These are phyloP conservation scores for Lactuca sativa DNA, from an alignment of 129 eudicot genomes.

Conservation along the genomic window DNA sequence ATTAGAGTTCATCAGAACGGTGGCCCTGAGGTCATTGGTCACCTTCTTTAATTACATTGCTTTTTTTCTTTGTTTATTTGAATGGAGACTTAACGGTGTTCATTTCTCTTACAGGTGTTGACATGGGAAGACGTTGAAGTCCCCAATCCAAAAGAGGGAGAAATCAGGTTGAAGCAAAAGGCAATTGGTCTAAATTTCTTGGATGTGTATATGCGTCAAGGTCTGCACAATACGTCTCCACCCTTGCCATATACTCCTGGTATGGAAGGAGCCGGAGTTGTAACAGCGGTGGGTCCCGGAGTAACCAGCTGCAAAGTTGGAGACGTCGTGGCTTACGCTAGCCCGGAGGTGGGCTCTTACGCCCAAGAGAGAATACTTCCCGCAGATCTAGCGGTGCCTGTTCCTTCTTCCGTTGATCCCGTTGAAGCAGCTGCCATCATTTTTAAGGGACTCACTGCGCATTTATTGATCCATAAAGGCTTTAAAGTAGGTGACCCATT, in stretches of 20 bases:
- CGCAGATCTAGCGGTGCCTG: no score
- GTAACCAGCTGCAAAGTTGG: no score
- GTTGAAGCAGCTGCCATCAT: background rate
- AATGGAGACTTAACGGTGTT: background rate
- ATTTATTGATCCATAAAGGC: background rate
- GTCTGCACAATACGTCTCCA: background rate
- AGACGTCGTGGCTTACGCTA: no score
- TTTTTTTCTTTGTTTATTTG: background rate
- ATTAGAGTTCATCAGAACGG: background rate
- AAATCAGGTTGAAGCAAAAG: background rate
- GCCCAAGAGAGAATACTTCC: no score
- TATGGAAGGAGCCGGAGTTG: conserved; percentile 61
- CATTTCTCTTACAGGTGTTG: background rate
- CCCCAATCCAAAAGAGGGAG: background rate
- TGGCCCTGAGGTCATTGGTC: background rate
- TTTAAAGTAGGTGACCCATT: background rate
- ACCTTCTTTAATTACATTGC: background rate
- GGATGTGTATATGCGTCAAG: conserved; percentile 31
- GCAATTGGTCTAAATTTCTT: conserved; percentile 24
- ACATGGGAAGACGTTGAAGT: background rate
- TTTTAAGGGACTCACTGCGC: background rate
- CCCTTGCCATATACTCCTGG: conserved; percentile 22
- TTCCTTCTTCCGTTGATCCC: background rate
- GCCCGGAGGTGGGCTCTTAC: no score
- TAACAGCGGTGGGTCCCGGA: conserved; percentile 60